Evolutionary conservation across 2,329 filamentous ascomycete genomes (phyloP), one percentile per base, ranked within the genome.

Genomic region (Thyridium curvatum): DNA sequence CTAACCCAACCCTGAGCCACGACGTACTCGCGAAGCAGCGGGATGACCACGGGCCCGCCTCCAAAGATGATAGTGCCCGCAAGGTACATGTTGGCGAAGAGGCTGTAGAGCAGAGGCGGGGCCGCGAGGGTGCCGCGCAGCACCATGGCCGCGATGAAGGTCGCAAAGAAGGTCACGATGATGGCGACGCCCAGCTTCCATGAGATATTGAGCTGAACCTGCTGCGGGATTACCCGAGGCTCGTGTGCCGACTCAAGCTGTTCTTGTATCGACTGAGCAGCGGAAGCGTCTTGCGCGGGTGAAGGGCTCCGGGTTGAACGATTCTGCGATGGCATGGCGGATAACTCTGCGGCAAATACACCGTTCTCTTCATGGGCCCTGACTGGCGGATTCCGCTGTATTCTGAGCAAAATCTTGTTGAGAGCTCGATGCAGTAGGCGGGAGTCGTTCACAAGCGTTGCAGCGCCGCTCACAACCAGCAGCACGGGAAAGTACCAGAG

Each of bases 401-500:
- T n/a, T n/a, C n/a, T n/a, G n/a, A n/a, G n/a, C n/a, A n/a, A n/a
- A n/a, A n/a, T n/a, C 21, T 26, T 26, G 10, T 18, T 35, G 14
- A 50, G 52, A 5, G 66, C 53, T 1, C 61, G 53, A n/a, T 72
- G 66, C 7, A 73, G 48, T 60, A 71, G 71, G 32, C 67, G 64
- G 32, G 61, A 63, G 55, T 86, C 82, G 64, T 75, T 79, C 1
- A 74, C 38, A 0, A 78, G 55, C 0, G 77, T 74, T 0, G 59
- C 55, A 2, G 69, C 10, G 0, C 82, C 83, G 0, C 71, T 74
- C 2, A 66, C 46, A 0, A 72, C 48, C 58, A 87, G 80, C 4
- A 88, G 52, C 0, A 77, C 50, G 0, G 84, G 84, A 34, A 86
- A 88, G 47, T 84, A 89, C 84, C 84, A 89, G 0, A 88, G 59